These are phyloP conservation scores for Aspergillus taichungensis DNA, from an alignment of 495 filamentous ascomycete species.

Conservation along the genomic window DNA sequence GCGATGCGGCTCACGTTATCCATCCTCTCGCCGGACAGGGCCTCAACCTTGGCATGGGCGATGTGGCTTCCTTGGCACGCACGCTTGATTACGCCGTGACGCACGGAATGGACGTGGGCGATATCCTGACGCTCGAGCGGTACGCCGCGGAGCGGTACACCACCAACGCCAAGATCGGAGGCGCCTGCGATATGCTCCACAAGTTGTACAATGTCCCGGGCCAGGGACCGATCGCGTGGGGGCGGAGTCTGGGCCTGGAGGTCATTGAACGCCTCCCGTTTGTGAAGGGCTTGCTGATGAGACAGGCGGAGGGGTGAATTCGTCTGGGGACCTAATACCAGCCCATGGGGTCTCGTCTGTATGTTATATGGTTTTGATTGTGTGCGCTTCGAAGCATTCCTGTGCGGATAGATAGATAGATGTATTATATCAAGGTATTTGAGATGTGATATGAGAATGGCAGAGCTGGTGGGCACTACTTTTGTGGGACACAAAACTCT, in stretches of 20 bases:
- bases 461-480: too few relatives aligned
- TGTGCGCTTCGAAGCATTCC: too few relatives aligned
- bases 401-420: too few relatives aligned
- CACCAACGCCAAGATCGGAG: slow-evolving; percentile 76
- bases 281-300: slow-evolving; percentile 83
- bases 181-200: slow-evolving; percentile 86
- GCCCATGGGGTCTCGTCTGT: too few relatives aligned
- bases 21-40: slow-evolving; percentile 94
- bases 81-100: slow-evolving; percentile 68
- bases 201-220: slow-evolving; percentile 73
- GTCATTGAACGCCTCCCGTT: slow-evolving; percentile 68
- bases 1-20: slow-evolving; percentile 90
- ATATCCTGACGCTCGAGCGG: slow-evolving; percentile 60
- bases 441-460: too few relatives aligned
- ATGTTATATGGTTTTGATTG: too few relatives aligned
- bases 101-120: slow-evolving; percentile 80
- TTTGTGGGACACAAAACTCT: too few relatives aligned
- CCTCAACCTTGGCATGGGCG: slow-evolving; percentile 84
- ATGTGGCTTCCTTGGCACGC: slow-evolving; percentile 65
- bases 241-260: slow-evolving; percentile 67
- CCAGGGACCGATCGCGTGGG: slow-evolving; percentile 64
- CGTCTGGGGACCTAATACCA: too few relatives aligned
- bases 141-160: slow-evolving; percentile 74
- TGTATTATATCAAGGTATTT: too few relatives aligned
- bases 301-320: slow-evolving; percentile 65